A percentile compares a stretch with the other conserved stretches of the same genome.
Conservation (phyloP, 2,329 filamentous ascomycete genomes). For the Alternaria gansuensis region DNA sequence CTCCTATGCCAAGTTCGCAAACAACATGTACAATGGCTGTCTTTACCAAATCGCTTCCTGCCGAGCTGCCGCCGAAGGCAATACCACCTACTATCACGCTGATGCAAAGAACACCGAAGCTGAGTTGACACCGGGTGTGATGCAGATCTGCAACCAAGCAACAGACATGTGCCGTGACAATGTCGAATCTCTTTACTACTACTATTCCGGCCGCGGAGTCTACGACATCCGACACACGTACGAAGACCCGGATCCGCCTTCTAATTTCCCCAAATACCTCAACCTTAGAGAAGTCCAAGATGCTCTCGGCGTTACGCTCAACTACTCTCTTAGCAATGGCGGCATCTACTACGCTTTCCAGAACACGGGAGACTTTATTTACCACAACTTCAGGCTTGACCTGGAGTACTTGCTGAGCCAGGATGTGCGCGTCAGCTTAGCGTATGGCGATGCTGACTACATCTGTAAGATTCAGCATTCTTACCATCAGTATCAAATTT, state of each 20-base stretch:
- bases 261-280: slow-evolving; percentile 61
- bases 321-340: slow-evolving; percentile 63
- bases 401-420: slow-evolving; percentile 54
- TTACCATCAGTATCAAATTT: background rate
- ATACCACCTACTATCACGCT: slow-evolving; percentile 32
- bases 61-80: slow-evolving; percentile 54
- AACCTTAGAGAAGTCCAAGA: slow-evolving; percentile 66
- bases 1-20: slow-evolving; percentile 66
- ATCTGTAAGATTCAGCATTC: slow-evolving; percentile 43
- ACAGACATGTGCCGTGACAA: slow-evolving; percentile 64
- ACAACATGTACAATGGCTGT: slow-evolving; percentile 59
- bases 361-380: slow-evolving; percentile 64
- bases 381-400: slow-evolving; percentile 63
- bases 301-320: slow-evolving; percentile 69
- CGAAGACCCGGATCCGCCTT: slow-evolving; percentile 66
- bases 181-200: slow-evolving; percentile 66
- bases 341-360: slow-evolving; percentile 63
- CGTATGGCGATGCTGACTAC: slow-evolving; percentile 51
- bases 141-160: slow-evolving; percentile 63
- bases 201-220: slow-evolving; percentile 62
- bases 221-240: slow-evolving; percentile 62
- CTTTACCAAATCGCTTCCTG: slow-evolving; percentile 62
- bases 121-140: slow-evolving; percentile 42
- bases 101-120: slow-evolving; percentile 26
- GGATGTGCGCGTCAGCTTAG: slow-evolving; percentile 51